Evolutionary conservation across 768 basidiomycete species (phyloP), one percentile per base, ranked within the genome.

Genomic region (Hericium rajendrae): DNA sequence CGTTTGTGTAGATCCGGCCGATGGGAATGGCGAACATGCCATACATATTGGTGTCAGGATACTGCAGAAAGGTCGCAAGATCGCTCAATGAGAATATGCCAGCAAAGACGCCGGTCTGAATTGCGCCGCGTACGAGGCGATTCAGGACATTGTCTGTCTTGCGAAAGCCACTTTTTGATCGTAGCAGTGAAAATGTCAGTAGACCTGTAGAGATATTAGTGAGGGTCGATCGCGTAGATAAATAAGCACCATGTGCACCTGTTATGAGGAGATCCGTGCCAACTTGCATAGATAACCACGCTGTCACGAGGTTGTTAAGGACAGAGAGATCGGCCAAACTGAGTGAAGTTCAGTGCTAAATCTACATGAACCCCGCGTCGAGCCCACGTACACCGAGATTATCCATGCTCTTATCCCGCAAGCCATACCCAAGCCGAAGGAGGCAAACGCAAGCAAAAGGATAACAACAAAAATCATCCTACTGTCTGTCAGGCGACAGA

Each of bases 81-180:
- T 81, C 79, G 2, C 72, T 77, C 38, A 80, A 60, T 10, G 81
- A 78, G 51, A 82, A 80, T 1, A 79, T 67, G 0, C 76, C 75
- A 12, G 75, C 77, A 57, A 81, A 80, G 5, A 78, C 59, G 41
- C 81, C 80, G 3, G 81, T 81, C 59, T 80, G 79, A 37, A 81
- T 66, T 10, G 80, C 78, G 26, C 79, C 79, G 54, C 78, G 76
- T 59, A 81, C 80, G 3, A 81, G 69, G 38, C 77, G 75, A 57
- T 78, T 78, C 61, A 81, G 76, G 55, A 80, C 71, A 0, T 72
- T 77, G 60, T 83, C 79, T 4, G 76, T 82, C 60, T 68, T 74
- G 15, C 69, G 69, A 66, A 80, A 78, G 16, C 82, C 80, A 15
- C 80, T 82, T 54, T 75, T 71, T 5, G 74, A 74, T 51, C 73